A percentile compares a stretch with the other conserved stretches of the same genome.
phyloP scores from a whole-genome alignment of 495 filamentous ascomycete genomes.

The Hyaloscypha finlandica region DNA sequence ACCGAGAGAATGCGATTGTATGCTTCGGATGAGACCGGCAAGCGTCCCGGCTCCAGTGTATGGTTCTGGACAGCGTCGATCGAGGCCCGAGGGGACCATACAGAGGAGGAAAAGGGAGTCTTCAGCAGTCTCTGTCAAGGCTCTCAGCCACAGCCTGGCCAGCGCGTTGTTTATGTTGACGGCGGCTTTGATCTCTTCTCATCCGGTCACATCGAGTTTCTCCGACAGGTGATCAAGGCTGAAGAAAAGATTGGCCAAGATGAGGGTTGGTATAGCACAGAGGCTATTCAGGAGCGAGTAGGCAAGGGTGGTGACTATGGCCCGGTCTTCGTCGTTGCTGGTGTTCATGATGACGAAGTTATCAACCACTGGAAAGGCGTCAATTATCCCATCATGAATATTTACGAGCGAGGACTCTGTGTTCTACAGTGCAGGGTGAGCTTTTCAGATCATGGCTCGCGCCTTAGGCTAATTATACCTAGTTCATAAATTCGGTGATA shows the following conservation, averaged over 20 bases:
- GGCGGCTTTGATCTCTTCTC: constrained; percentile 98
- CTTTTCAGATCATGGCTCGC: constrained; percentile 9
- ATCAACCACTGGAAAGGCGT: constrained; percentile 95
- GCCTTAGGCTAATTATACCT: constrained; percentile 17
- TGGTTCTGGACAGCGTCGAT: constrained; percentile 71
- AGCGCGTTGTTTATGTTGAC: constrained; percentile 91
- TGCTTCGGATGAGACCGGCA: constrained; percentile 79
- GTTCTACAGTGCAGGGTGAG: constrained; percentile 89
- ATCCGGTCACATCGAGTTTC: constrained; percentile 93
- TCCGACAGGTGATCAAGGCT: constrained; percentile 67
- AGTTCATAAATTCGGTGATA: constrained; percentile 86
- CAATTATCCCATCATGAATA: constrained; percentile 99
- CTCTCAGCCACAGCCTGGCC: constrained; percentile 65
- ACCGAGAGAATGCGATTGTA: constrained; percentile 75
- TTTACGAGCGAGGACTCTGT: constrained; percentile 93
- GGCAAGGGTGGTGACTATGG: constrained; percentile 71
- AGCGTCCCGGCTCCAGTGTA: constrained; percentile 70
- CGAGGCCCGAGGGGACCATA: constrained; percentile 51
- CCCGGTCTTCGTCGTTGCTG: constrained; percentile 83
- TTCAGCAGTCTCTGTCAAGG: constrained; percentile 70
- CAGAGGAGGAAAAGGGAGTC: constrained; percentile 51
- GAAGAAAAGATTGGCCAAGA: constrained; percentile 67
- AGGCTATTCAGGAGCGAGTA: constrained; percentile 59
- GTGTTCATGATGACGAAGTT: constrained; percentile 90
- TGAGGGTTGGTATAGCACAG: constrained; percentile 72